phyloP scores from a whole-genome alignment of 2,329 filamentous ascomycete genomes.

The Verticillium longisporum region DNA sequence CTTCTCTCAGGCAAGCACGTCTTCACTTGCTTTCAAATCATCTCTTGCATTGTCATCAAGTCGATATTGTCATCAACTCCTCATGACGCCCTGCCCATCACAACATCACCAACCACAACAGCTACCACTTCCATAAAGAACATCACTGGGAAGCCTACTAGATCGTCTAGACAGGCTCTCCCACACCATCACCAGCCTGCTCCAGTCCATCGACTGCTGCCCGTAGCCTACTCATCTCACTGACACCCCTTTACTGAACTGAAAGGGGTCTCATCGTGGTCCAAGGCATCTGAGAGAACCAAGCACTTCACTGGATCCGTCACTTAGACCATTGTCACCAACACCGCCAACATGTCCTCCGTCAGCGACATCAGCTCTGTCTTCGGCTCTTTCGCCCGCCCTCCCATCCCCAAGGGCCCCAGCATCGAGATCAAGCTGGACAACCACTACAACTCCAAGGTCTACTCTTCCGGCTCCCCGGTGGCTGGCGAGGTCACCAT shows the following conservation, averaged over 20 bases:
- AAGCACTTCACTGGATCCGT: not conserved
- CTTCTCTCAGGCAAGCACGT: not conserved
- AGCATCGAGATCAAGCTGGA: constrained; percentile 42
- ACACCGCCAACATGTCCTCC: constrained; percentile 7
- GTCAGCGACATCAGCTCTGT: constrained; percentile 13
- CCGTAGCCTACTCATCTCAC: not conserved
- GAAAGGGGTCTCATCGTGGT: not conserved
- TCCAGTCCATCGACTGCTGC: not conserved
- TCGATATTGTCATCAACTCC: not conserved
- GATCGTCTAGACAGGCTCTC: not conserved
- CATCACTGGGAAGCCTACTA: not conserved
- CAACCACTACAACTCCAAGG: constrained; percentile 46
- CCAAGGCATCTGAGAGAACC: not conserved
- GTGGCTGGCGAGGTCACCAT: constrained; percentile 43
- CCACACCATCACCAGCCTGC: not conserved
- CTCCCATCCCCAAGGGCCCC: constrained; percentile 15
- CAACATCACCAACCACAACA: not conserved
- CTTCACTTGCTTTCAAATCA: not conserved
- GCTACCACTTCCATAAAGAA: not conserved
- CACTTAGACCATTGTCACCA: not conserved
- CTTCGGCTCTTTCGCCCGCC: constrained; percentile 3
- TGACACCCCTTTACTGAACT: not conserved
- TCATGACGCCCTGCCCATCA: not conserved
- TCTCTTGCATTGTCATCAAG: not conserved
- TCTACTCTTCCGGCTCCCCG: constrained; percentile 48